phyloP scores from a whole-genome alignment of 306 rosid genomes.

The Trichosanthes cucumerina region DNA sequence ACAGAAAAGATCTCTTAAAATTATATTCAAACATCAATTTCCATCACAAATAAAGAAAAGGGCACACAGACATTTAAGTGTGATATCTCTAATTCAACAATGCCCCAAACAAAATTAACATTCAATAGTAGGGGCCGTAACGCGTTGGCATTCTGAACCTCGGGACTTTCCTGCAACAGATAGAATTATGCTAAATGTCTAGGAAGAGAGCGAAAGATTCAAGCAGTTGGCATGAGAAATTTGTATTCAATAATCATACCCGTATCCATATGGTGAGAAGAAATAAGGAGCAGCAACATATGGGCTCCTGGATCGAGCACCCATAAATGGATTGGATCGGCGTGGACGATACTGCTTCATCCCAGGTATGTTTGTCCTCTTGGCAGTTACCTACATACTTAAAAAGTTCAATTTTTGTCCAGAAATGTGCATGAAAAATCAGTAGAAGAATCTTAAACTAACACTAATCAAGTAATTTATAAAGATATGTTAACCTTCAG shows the following conservation, averaged over 20 bases:
- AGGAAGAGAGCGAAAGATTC: background rate
- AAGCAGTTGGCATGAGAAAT: background rate
- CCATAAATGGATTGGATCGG: slow-evolving; percentile 50
- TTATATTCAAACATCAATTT: slow-evolving; percentile 8
- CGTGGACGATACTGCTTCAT: slow-evolving; percentile 76
- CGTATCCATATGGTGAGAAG: slow-evolving; percentile 63
- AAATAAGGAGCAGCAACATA: slow-evolving; percentile 49
- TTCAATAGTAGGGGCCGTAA: slow-evolving; percentile 63
- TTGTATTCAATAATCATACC: slow-evolving; percentile 29
- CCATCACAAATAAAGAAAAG: background rate
- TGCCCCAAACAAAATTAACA: slow-evolving; percentile 14
- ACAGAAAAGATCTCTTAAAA: slow-evolving; percentile 1
- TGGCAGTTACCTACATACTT: slow-evolving; percentile 45
- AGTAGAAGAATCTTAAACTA: background rate
- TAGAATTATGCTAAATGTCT: slow-evolving; percentile 13
- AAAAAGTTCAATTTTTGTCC: background rate
- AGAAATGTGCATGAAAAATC: background rate
- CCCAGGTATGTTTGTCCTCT: slow-evolving; percentile 72
- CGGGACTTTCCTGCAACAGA: slow-evolving; percentile 59
- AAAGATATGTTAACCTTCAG: slow-evolving; percentile 39
- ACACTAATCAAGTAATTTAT: background rate
- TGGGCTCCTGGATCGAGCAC: slow-evolving; percentile 47
- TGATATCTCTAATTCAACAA: slow-evolving; percentile 4
- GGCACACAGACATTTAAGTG: background rate
- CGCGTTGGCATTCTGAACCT: slow-evolving; percentile 79